Percentiles rank a stretch among this genome's conserved stretches.
These are phyloP conservation scores for Aspergillus floridensis DNA, from an alignment of 2,329 filamentous ascomycete species.

Conservation along the genomic window DNA sequence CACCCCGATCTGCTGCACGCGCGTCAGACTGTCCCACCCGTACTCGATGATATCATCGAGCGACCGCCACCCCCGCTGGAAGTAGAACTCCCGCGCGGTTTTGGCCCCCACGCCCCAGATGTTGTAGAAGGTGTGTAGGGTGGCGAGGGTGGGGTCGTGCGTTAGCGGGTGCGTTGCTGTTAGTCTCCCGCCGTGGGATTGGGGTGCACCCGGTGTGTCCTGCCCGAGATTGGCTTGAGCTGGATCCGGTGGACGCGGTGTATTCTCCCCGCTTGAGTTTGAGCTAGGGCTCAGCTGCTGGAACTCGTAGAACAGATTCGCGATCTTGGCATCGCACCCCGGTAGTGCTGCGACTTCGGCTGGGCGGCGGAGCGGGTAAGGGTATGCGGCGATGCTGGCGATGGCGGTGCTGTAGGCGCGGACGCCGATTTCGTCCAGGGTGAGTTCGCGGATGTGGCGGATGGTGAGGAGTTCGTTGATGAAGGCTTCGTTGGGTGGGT, in stretches of 20 bases:
- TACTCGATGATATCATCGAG: conserved; percentile 82
- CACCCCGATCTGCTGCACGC: conserved; percentile 87
- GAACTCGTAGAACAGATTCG: conserved; percentile 74
- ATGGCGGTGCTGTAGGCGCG: conserved; percentile 87
- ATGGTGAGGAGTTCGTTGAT: conserved; percentile 73
- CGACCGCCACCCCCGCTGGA: conserved; percentile 71
- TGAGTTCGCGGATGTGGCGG: conserved; percentile 66
- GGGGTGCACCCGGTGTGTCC: too few relatives aligned
- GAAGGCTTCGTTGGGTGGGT: conserved; percentile 72
- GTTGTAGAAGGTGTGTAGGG: conserved; percentile 69
- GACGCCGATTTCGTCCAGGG: conserved; percentile 73
- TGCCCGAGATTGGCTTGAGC: not conserved
- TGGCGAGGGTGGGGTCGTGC: conserved; percentile 61
- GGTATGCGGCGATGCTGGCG: conserved; percentile 78
- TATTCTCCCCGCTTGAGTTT: not conserved
- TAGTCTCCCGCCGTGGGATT: conserved; percentile 54
- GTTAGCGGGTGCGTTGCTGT: conserved; percentile 64
- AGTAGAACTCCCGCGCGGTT: conserved; percentile 79
- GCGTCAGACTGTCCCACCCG: conserved; percentile 71
- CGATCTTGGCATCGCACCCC: conserved; percentile 78
- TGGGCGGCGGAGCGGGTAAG: conserved; percentile 51
- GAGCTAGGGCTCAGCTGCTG: conserved; percentile 37
- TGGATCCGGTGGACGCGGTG: not conserved
- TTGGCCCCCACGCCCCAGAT: conserved; percentile 91
- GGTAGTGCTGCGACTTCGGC: conserved; percentile 58